A percentile compares a stretch with the other conserved stretches of the same genome.
phyloP scores from a whole-genome alignment of 805 yeast species.

The Schizosaccharomyces japonicus region DNA sequence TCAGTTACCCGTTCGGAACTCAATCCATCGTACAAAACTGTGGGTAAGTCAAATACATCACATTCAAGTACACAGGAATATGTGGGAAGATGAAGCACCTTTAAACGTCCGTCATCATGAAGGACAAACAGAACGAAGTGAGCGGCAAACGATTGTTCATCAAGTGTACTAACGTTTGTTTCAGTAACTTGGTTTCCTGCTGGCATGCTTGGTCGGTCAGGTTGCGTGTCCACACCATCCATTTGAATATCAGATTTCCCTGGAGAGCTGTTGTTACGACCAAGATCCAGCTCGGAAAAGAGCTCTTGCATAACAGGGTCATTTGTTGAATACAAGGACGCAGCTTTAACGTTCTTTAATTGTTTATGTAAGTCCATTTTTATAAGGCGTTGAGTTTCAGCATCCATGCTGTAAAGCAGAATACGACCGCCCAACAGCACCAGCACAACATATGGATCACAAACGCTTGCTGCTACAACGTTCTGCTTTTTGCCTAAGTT shows the following conservation, averaged over 20 bases:
- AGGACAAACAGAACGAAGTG: background rate
- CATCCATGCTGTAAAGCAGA: conserved; percentile 6
- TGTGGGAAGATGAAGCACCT: background rate
- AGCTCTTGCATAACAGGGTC: background rate
- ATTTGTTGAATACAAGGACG: conserved; percentile 1
- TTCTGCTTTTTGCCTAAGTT: conserved; percentile 7
- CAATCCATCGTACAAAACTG: background rate
- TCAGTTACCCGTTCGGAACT: background rate
- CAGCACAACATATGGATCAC: conserved; percentile 38
- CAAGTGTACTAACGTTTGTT: conserved; percentile 2
- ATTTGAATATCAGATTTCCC: background rate
- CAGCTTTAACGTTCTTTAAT: background rate
- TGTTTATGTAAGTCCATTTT: conserved; percentile 2
- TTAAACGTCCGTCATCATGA: background rate
- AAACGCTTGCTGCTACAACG: conserved; percentile 38
- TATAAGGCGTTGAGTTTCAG: background rate
- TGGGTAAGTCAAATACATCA: background rate
- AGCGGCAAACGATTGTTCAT: background rate
- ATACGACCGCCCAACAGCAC: conserved; percentile 20
- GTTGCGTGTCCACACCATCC: background rate
- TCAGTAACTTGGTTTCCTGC: background rate
- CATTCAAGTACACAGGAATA: background rate
- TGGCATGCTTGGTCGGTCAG: background rate
- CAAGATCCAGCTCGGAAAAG: background rate
- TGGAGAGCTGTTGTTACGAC: background rate